A percentile compares a stretch with the other conserved stretches of the same genome.
phyloP scores from a whole-genome alignment of 305 asterid species.

The Caryopteris hybrid region DNA sequence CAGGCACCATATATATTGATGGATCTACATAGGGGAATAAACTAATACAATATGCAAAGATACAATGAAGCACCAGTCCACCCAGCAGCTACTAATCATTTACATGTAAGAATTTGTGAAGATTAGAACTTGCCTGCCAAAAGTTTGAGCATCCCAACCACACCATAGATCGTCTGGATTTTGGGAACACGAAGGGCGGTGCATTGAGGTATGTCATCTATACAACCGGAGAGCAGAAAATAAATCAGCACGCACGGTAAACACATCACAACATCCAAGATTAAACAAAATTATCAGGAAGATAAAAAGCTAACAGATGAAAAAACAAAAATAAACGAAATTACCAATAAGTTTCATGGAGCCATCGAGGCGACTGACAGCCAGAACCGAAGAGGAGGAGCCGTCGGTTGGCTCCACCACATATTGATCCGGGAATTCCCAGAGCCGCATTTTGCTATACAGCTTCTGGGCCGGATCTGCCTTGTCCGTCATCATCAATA shows the following conservation, averaged over 20 bases:
- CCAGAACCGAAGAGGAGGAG: constrained; percentile 55
- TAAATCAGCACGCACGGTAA: background rate
- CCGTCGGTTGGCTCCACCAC: constrained; percentile 96
- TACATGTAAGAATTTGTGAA: background rate
- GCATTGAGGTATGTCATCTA: constrained; percentile 78
- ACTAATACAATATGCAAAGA: background rate
- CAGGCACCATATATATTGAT: constrained; percentile 8
- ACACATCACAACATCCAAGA: background rate
- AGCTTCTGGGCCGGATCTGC: constrained; percentile 76
- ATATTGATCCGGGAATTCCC: constrained; percentile 98
- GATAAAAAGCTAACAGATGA: background rate
- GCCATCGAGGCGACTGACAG: constrained; percentile 80
- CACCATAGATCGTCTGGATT: constrained; percentile 81
- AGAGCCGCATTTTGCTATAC: constrained; percentile 76
- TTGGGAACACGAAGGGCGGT: constrained; percentile 84
- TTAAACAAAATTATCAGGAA: background rate
- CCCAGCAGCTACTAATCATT: background rate
- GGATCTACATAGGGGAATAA: background rate
- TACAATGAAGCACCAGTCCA: background rate
- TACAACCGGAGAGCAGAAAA: constrained; percentile 3
- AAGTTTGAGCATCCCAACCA: constrained; percentile 90
- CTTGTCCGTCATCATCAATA: constrained; percentile 63
- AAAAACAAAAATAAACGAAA: background rate
- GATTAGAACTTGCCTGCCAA: constrained; percentile 62
- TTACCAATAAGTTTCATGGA: constrained; percentile 74